Evolutionary conservation across 164 flowering plant species (phyloP), one percentile per base, ranked within the genome.

Genomic region (Tinospora cordifolia): DNA sequence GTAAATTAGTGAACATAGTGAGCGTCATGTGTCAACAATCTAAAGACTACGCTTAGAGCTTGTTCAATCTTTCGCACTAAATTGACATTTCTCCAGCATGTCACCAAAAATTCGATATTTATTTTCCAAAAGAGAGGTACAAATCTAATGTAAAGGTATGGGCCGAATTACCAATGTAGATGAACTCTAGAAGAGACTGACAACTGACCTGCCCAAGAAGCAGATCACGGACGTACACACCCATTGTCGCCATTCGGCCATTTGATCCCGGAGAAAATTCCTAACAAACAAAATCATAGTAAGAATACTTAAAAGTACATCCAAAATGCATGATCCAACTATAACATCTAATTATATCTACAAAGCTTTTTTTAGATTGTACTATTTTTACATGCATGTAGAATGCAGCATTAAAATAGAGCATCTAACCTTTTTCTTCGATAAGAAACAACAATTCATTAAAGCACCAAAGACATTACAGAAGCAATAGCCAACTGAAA

Each of bases 191-290:
- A 47, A 62, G 62, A 19, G 66, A 66, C 46, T n/a, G 67, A 38
- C 26, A 63, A 74, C 84, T 79, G 10, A 94, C 99, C 98, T 92
- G 98, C 67, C 99, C 99, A 75, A 95, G 97, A 76, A 95, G 97
- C 78, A 95, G 83, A 83, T 95, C 99, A 24, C 99, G 92, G 62
- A 92, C 80, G 73, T 92, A 95, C 15, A 81, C 98, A 71, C 98
- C 99, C 94, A 95, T 90, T 71, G 99, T 95, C 0, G 97, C 81
- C 84, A 83, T 85, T 69, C 82, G 83, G 44, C 98, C 97, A 85
- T 78, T 86, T 44, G 96, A 91, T 74, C 96, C 90, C 3, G 99
- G 99, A 63, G 98, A 88, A 68, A 95, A 90, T 81, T 92, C 99
- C 98, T 94, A 82, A 67, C n/a, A 77, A 46, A 72, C 21, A 9